These are phyloP conservation scores for Sinapis alba DNA, from an alignment of 441 rosid species.

Conservation along the genomic window DNA sequence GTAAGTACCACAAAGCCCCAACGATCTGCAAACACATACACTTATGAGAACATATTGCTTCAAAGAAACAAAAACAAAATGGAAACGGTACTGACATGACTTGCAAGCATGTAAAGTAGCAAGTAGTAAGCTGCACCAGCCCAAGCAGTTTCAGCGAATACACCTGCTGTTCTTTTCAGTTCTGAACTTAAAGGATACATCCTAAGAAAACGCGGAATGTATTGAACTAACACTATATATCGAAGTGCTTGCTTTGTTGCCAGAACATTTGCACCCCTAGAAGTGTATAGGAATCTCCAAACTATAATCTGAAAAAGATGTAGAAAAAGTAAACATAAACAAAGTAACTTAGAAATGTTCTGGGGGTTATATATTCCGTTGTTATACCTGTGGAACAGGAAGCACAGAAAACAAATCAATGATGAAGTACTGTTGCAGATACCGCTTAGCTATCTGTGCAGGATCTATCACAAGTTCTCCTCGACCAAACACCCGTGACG, in stretches of 20 bases:
- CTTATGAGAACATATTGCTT: constrained; percentile 2
- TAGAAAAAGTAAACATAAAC: background rate
- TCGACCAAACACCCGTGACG: constrained; percentile 90
- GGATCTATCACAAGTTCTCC: constrained; percentile 95
- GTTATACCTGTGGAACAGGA: constrained; percentile 85
- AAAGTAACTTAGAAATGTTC: too few relatives aligned
- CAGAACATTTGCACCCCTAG: constrained; percentile 76
- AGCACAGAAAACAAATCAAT: constrained; percentile 81
- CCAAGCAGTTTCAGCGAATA: constrained; percentile 94
- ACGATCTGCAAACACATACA: constrained; percentile 54
- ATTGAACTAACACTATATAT: constrained; percentile 71
- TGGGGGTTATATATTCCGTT: constrained; percentile 9
- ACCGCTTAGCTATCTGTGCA: constrained; percentile 80
- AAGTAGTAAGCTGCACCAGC: constrained; percentile 96
- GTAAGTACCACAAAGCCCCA: constrained; percentile 90
- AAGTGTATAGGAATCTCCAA: constrained; percentile 72
- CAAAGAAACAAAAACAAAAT: background rate
- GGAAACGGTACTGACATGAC: constrained; percentile 74
- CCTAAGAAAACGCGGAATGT: constrained; percentile 73
- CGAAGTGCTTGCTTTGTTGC: constrained; percentile 75
- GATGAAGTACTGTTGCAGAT: constrained; percentile 70
- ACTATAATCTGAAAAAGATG: constrained; percentile 64
- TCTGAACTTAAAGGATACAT: constrained; percentile 78
- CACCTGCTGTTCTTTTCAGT: constrained; percentile 92
- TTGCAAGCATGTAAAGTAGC: constrained; percentile 92